Evolutionary conservation across 192 early-diverging fungal species (phyloP).

Genomic region (Diversispora epigaea): DNA sequence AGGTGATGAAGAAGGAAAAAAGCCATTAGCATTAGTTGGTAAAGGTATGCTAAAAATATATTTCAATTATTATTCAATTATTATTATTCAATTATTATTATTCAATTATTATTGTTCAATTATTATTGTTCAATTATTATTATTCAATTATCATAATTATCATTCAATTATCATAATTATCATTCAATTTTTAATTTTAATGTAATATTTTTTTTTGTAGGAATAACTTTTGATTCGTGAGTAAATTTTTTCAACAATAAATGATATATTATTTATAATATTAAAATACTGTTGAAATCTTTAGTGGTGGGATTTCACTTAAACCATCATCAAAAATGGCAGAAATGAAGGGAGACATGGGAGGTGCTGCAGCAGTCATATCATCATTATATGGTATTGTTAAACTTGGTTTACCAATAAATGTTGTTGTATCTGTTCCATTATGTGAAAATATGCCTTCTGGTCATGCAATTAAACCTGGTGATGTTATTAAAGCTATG

Average conservation of each 20-base stretch:
- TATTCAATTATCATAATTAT: slow-evolving; percentile 4
- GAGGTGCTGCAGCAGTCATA: slow-evolving; percentile 80
- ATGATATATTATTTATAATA: too few species aligned
- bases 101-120: slow-evolving; percentile 9
- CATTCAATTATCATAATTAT: background rate
- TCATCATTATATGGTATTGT: slow-evolving; percentile 77
- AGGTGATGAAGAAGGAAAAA: slow-evolving; percentile 57
- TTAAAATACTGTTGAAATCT: too few species aligned
- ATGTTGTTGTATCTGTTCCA: slow-evolving; percentile 81
- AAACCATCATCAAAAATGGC: slow-evolving; percentile 87
- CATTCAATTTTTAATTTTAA: too few species aligned
- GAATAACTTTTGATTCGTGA: too few species aligned
- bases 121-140: slow-evolving; percentile 54
- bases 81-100: slow-evolving; percentile 30
- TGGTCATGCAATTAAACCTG: slow-evolving; percentile 83
- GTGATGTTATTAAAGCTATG: slow-evolving; percentile 86
- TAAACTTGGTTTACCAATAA: slow-evolving; percentile 72
- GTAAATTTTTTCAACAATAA: too few species aligned
- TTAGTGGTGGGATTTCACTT: slow-evolving; percentile 79
- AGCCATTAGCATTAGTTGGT: slow-evolving; percentile 78
- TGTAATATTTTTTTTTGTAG: too few species aligned
- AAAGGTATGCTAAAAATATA: slow-evolving; percentile 54
- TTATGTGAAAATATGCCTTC: slow-evolving; percentile 93
- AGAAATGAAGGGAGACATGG: slow-evolving; percentile 96
- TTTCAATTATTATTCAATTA: slow-evolving; percentile 72